These are phyloP conservation scores for Tulasnella calospora DNA, from an alignment of 768 basidiomycete species.

Conservation along the genomic window DNA sequence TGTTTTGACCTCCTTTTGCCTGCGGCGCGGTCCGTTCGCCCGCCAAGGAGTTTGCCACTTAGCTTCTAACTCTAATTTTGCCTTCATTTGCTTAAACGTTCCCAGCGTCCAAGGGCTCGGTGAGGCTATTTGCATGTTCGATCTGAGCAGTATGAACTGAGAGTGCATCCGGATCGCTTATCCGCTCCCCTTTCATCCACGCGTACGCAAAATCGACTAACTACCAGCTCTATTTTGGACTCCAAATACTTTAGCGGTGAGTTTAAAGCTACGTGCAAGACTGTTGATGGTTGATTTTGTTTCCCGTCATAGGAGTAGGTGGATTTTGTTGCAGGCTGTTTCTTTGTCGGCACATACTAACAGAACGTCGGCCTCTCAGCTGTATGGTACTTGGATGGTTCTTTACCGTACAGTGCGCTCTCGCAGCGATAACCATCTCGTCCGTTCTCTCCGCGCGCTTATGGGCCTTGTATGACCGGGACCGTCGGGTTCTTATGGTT, in stretches of 20 bases:
- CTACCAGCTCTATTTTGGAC: neutral
- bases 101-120: neutral
- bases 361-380: neutral
- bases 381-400: neutral
- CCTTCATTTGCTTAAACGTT: neutral
- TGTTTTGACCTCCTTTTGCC: neutral
- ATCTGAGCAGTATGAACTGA: no score
- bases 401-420: neutral
- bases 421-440: neutral
- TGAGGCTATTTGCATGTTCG: neutral
- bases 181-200: neutral
- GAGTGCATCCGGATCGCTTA: neutral
- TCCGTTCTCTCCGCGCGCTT: neutral
- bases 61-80: neutral
- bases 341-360: neutral
- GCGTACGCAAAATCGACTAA: no score
- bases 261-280: neutral
- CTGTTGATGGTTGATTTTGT: neutral
- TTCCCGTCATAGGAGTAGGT: neutral
- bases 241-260: neutral
- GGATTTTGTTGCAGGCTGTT: neutral
- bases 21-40: neutral
- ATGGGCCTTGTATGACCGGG: neutral
- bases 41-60: neutral
- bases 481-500: neutral